Conservation (phyloP, 2,329 filamentous ascomycete genomes). For the Acephala macrosclerotiorum region DNA sequence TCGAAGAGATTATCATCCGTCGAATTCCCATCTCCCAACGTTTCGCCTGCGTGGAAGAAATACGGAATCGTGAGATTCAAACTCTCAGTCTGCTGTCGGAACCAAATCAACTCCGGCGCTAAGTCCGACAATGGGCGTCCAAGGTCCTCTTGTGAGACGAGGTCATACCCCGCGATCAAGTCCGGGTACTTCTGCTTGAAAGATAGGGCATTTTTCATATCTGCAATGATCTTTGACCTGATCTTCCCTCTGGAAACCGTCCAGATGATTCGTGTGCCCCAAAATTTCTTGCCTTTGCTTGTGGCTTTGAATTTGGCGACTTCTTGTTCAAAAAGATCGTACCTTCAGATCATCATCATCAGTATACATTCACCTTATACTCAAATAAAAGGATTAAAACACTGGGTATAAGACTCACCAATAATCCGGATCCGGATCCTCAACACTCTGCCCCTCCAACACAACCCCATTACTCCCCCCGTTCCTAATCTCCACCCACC, state of each 20-base stretch:
- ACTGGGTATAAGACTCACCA: no score
- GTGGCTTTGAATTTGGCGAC: constrained; percentile 11
- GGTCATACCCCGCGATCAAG: constrained; percentile 9
- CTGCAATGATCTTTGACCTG: neutral
- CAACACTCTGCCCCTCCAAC: neutral
- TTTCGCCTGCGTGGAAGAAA: constrained; percentile 13
- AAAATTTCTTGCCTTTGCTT: constrained; percentile 4
- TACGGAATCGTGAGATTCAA: constrained; percentile 9
- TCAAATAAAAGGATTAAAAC: no score
- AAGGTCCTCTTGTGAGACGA: constrained; percentile 17
- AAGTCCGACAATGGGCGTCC: constrained; percentile 3
- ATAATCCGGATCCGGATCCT: constrained; percentile 7
- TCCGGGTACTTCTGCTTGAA: constrained; percentile 2
- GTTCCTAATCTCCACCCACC: constrained; percentile 18
- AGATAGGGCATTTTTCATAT: constrained; percentile 1
- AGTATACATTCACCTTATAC: no score
- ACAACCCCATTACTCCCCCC: constrained; percentile 11
- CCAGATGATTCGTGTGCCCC: constrained; percentile 14
- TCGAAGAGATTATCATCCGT: constrained; percentile 13
- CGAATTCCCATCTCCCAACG: constrained; percentile 11
- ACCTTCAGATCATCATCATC: no score
- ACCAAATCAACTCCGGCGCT: constrained; percentile 12
- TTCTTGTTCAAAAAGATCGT: constrained; percentile 9
- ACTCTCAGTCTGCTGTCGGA: constrained; percentile 4
- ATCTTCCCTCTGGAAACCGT: constrained; percentile 8